Base-by-base conservation (phyloP, 2,329 filamentous ascomycete genomes). In the Fusarium odoratissimum region DNA sequence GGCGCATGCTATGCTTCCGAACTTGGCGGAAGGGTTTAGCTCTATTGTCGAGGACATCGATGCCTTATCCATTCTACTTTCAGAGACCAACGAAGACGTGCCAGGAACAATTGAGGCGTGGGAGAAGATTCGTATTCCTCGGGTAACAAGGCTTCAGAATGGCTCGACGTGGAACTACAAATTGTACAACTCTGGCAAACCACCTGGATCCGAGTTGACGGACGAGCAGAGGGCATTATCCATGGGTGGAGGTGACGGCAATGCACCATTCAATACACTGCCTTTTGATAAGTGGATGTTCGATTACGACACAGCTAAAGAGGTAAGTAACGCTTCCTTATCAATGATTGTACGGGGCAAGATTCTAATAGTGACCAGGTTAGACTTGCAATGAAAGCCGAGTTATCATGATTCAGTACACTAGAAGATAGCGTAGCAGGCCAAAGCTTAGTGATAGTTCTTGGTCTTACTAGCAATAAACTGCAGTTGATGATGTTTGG, bases 231-330 rank as follows among this genome's bases (percentile, higher is more conserved):
- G 38, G 9, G 14, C 17, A 1, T 9, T 44, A 3, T 3, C 30
- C 1, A 60, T 60, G 58, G 58, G 37, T 3, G 38, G 10, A 23
- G 38, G 58, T 0, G 31, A 60, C 2, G 23, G 58, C 4, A 30
- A 28, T 9, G 38, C 49, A 6, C 38, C 58, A 3, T 56, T 60
- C 7, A 60, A 60, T 6, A 60, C 37, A 21, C 21, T 4, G 8
- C 58, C 48, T 10, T 60, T 60, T n/a, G 38, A 56, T 7, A 60
- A 60, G 21, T 60, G 49, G 58, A 37, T 44, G 16, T 57, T 60
- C 44, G 31, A 57, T 8, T 56, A 60, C 2, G 21, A 57, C 5
- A 56, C 31, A 2, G 49, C 58, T 4, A 21, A 37, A 30, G 48
- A 60, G 30, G 58, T 60, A 31, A 21, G 4, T 9, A 0, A 2